These are phyloP conservation scores for Thalassiosira livingstoniorum DNA, from an alignment of 352 stramenopile species.

Conservation along the genomic window DNA sequence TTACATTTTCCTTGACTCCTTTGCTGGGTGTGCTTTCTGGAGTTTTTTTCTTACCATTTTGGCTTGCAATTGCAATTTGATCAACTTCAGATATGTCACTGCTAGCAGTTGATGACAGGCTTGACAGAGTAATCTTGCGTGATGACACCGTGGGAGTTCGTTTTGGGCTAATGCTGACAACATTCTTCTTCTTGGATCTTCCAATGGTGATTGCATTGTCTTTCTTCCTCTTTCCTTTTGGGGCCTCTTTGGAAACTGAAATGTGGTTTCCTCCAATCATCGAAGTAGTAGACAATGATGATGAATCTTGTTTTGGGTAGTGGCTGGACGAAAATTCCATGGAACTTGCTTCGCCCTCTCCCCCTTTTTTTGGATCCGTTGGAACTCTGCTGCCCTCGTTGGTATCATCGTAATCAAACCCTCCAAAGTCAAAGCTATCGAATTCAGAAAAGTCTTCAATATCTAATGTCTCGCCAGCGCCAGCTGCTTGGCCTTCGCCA, in stretches of 20 bases:
- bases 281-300: background rate
- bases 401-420: conserved; percentile 7
- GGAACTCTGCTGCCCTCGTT: background rate
- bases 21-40: background rate
- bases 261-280: too few species aligned
- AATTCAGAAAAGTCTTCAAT: background rate
- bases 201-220: background rate
- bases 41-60: background rate
- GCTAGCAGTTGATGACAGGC: conserved; percentile 12
- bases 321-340: background rate
- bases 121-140: conserved; percentile 21
- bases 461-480: background rate
- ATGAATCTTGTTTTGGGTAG: background rate
- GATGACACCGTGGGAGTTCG: conserved; percentile 24
- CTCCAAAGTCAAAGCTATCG: background rate
- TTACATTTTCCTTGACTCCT: background rate
- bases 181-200: background rate
- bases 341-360: background rate
- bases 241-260: background rate
- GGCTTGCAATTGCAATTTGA: background rate
- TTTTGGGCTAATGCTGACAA: background rate
- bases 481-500: background rate
- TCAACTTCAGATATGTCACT: conserved; percentile 7
- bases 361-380: background rate
- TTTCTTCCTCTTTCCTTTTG: background rate